Evolutionary conservation across 352 stramenopile genomes (phyloP).

Genomic region (Plasmopara viticola): DNA sequence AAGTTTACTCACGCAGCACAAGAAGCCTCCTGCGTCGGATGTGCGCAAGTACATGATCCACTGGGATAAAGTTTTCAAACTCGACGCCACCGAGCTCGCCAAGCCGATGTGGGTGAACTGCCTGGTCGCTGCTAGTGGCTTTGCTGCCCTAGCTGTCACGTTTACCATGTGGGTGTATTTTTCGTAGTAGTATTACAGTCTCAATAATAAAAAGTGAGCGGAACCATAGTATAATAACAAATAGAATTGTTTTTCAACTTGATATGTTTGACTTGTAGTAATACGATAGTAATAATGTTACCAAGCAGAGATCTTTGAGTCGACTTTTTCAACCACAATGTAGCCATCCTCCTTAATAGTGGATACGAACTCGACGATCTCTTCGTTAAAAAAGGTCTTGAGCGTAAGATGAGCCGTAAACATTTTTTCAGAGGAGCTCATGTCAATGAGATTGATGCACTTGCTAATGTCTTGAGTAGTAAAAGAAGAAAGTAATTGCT

Average conservation of each 20-base stretch:
- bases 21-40: slow-evolving; percentile 26
- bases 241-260: not conserved
- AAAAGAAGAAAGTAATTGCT: slow-evolving; percentile 33
- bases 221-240: too few species aligned
- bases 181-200: slow-evolving; percentile 19
- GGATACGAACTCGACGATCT: too few species aligned
- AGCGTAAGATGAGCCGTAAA: too few species aligned
- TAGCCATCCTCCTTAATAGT: slow-evolving; percentile 20
- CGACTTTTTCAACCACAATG: slow-evolving; percentile 17
- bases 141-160: slow-evolving; percentile 37
- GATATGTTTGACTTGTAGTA: not conserved
- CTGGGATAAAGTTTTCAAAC: slow-evolving; percentile 43
- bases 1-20: slow-evolving; percentile 42
- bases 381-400: too few species aligned
- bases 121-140: slow-evolving; percentile 33
- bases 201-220: not conserved
- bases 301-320: not conserved
- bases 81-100: slow-evolving; percentile 39
- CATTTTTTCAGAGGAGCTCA: too few species aligned
- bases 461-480: not conserved
- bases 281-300: slow-evolving; percentile 7
- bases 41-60: slow-evolving; percentile 47
- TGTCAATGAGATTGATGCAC: too few species aligned
- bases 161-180: slow-evolving; percentile 57
- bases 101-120: slow-evolving; percentile 47